These are phyloP conservation scores for Aspergillus melleus DNA, from an alignment of 2,329 filamentous ascomycete genomes.

Conservation along the genomic window DNA sequence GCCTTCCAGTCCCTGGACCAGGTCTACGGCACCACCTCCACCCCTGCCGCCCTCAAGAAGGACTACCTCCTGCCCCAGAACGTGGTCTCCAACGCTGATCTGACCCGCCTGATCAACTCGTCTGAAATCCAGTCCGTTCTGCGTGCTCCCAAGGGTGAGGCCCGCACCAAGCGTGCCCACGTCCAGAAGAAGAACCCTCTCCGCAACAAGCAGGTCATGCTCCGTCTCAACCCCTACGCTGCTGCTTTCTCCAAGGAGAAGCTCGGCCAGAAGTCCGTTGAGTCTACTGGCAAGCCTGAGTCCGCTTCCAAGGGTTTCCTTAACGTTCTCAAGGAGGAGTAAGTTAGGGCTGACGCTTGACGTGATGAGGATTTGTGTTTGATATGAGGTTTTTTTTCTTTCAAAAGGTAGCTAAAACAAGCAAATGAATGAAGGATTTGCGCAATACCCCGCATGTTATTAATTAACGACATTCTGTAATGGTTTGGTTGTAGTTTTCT, in stretches of 20 bases:
- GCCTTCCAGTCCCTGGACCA: constrained; percentile 95
- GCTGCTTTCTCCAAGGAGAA: constrained; percentile 84
- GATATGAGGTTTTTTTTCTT: constrained; percentile 19
- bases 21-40: constrained; percentile 93
- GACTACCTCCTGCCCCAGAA: constrained; percentile 96
- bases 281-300: constrained; percentile 60
- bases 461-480: constrained; percentile 10
- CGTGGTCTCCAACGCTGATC: constrained; percentile 89
- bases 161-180: constrained; percentile 81
- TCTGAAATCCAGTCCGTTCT: constrained; percentile 97
- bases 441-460: constrained; percentile 20
- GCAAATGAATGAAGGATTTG: constrained; percentile 27
- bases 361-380: constrained; percentile 15
- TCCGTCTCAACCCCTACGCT: constrained; percentile 98
- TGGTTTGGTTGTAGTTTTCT: neutral
- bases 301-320: constrained; percentile 55
- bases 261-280: constrained; percentile 69
- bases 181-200: constrained; percentile 99
- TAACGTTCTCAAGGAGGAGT: constrained; percentile 53
- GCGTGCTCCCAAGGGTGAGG: constrained; percentile 83
- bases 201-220: constrained; percentile 96
- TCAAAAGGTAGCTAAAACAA: constrained; percentile 23
- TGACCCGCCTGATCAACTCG: constrained; percentile 98
- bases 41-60: constrained; percentile 91
- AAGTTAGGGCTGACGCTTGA: constrained; percentile 29